phyloP scores from a whole-genome alignment of 2,329 filamentous ascomycete species.

The Nannizziopsis barbatae region DNA sequence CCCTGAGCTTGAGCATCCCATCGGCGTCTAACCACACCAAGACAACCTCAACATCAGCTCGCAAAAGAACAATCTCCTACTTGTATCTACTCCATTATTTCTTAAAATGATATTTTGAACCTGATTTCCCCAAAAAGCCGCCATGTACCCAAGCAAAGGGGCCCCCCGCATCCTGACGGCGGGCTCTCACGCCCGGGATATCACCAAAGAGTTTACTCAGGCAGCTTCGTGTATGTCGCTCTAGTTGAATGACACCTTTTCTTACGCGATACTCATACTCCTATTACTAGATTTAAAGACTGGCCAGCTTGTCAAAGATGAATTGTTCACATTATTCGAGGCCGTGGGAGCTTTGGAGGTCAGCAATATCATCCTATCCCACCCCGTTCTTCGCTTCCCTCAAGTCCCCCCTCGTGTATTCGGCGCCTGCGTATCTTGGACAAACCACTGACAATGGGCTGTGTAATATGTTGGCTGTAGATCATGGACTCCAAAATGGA shows the following conservation, averaged over 20 bases:
- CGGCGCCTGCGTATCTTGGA: background rate
- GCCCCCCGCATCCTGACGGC: constrained; percentile 19
- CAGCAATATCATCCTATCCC: constrained; percentile 16
- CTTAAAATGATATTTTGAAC: background rate
- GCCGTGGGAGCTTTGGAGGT: constrained; percentile 66
- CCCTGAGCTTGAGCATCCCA: no score
- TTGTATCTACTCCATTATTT: background rate
- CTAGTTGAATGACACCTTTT: background rate
- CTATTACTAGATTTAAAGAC: constrained; percentile 52
- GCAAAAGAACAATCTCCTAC: no score
- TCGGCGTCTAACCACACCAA: no score
- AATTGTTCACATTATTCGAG: constrained; percentile 85
- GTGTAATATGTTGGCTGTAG: constrained; percentile 38
- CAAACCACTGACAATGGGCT: background rate
- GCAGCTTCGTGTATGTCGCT: constrained; percentile 40
- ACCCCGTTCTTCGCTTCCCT: background rate
- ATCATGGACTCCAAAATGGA: constrained; percentile 99
- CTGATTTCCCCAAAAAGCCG: background rate
- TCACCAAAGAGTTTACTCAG: constrained; percentile 45
- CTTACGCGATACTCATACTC: constrained; percentile 4
- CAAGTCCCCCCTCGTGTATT: no score
- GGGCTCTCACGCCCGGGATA: constrained; percentile 38
- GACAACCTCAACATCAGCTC: no score
- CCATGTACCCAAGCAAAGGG: background rate
- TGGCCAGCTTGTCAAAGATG: constrained; percentile 87